Evolutionary conservation across 305 asterid genomes (phyloP), one percentile per base, ranked within the genome.

Genomic region (Solanum chacoense): DNA sequence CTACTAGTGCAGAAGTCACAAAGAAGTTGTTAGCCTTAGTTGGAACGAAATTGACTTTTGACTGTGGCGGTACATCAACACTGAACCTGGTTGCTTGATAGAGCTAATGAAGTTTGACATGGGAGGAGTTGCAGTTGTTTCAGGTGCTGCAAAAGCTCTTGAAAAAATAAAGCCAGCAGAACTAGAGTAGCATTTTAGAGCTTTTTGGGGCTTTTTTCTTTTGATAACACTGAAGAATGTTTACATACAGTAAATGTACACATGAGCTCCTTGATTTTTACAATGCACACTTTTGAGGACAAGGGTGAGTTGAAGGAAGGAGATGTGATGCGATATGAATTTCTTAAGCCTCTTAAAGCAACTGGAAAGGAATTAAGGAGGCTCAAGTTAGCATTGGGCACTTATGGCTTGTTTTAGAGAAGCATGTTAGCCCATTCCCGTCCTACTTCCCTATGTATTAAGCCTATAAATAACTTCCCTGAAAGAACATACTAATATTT

Each of bases 101-200:
- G 98, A 97, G 92, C 93, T 95, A 87, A 97, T 96, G 98, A 95
- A 97, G 88, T 91, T 94, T 92, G 99, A 95, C 91, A 96, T 96
- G 98, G 98, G 97, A 74, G 98, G 98, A 90, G 94, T 98, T 31
- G 99, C 98, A 71, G 99, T 97, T 28, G 98, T 96, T 12, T 87
- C 95, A 63, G 98, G 99, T 88, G 98, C 99, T 45, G 98, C 99
- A 74, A 97, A 96, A 92, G 96, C 99, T 85, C 94, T 95, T 32
- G 99, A 93, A 69, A 97, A 95, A 91, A 93, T 95, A 92, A 97
- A 94, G 93, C 98, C 98, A 12, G 29, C 10, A 11, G 45, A 75
- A 34, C 18, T 76, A 76, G 20, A 35, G 11, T 40, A 69, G 75
- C 14, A 26, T 28, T 12, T 69, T 69, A 26, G 4, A 26, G 75